Evolutionary conservation across 2,329 filamentous ascomycete species (phyloP), one percentile per base, ranked within the genome.

Genomic region (Thelonectria discophora): DNA sequence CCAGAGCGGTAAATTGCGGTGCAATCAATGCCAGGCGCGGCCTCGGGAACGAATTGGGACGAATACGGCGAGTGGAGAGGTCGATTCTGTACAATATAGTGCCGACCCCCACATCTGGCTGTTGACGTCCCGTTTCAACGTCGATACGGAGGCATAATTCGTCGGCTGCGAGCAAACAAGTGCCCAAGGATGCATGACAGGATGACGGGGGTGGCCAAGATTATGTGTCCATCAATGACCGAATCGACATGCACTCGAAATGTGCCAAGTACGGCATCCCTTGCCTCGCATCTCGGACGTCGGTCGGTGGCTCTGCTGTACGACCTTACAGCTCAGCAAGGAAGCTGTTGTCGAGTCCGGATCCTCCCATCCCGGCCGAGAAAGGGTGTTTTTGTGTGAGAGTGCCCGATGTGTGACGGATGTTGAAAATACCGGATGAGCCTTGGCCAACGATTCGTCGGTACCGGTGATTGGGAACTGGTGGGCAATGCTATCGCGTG

Each of bases 401-500:
- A 12, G 32, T 43, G 53, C 50, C 27, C 27, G 43, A 58, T 58
- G 53, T 40, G 58, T 59, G 30, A 30, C 51, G 52, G 50, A 37
- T 46, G 39, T 58, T 45, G 47, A 8, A 39, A 39, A 17, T 46
- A 34, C 27, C 18, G 47, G 55, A 55, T 34, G 55, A 58, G 49
- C 45, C 59, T 48, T 63, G 51, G 58, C 55, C 59, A 58, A 60
- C 48, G 54, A 15, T 27, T 30, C 32, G 32, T 11, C 10, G 45
- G 37, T 58, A 62, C 42, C 48, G 39, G 43, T 58, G 50, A 30
- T 40, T 51, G 48, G 49, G 65, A 69, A 68, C 61, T 58, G 62
- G 62, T 63, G 66, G 63, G 55, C 53, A 50, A 51, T 43, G 37
- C 55, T 37, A 67, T 65, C 47, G 47, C 64, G 37, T 59, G 60